These are phyloP conservation scores for Dendrothele bispora DNA, from an alignment of 768 basidiomycete genomes.

Conservation along the genomic window DNA sequence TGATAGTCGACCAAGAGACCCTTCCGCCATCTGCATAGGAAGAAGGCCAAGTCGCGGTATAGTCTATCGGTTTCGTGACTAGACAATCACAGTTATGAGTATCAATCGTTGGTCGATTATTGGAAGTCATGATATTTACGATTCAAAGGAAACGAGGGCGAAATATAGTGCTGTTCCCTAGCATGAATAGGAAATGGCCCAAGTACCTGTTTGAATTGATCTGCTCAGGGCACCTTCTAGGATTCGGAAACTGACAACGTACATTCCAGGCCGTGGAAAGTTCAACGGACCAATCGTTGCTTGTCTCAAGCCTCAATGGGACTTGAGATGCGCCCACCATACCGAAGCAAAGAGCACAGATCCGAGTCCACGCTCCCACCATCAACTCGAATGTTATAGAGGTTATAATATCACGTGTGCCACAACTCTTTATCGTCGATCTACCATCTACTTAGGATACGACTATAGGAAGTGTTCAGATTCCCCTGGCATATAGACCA, in stretches of 20 bases:
- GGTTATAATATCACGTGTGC: too few relatives aligned
- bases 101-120: too few relatives aligned
- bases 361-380: too few relatives aligned
- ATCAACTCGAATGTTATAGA: too few relatives aligned
- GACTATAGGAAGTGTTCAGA: too few relatives aligned
- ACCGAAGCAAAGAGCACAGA: too few relatives aligned
- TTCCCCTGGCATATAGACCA: too few relatives aligned
- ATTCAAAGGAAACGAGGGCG: slow-evolving; percentile 71
- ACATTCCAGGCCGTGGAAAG: slow-evolving; percentile 39
- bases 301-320: neutral
- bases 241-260: slow-evolving; percentile 12
- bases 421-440: too few relatives aligned
- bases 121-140: slow-evolving; percentile 39
- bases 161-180: slow-evolving; percentile 80
- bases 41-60: slow-evolving; percentile 56
- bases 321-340: neutral
- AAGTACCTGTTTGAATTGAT: slow-evolving; percentile 48
- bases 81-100: too few relatives aligned
- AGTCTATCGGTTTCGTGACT: slow-evolving; percentile 56
- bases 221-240: neutral
- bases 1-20: slow-evolving; percentile 57
- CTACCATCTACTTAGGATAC: too few relatives aligned
- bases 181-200: slow-evolving; percentile 86
- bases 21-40: slow-evolving; percentile 61
- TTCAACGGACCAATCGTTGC: slow-evolving; percentile 27